Conservation (phyloP, 2,329 filamentous ascomycete genomes). For the Cladosporium halotolerans region DNA sequence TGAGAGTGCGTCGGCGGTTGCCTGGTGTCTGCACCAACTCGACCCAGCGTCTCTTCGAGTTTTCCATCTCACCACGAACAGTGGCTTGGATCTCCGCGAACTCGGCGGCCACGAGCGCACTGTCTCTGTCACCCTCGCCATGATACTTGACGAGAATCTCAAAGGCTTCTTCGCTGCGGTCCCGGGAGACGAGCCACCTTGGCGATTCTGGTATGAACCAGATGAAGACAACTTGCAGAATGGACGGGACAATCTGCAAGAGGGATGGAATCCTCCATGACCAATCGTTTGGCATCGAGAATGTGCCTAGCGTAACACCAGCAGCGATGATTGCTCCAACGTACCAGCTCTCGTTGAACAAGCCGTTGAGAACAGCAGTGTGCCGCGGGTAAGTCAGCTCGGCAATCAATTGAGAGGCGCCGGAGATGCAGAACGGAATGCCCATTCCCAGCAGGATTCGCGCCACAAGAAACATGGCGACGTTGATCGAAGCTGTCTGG, state of each 20-base stretch:
- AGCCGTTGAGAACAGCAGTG: conserved; percentile 2
- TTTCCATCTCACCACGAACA: conserved; percentile 47
- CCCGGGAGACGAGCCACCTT: conserved; percentile 14
- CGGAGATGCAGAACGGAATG: conserved; percentile 12
- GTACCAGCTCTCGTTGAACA: conserved; percentile 10
- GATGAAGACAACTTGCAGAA: conserved; percentile 20
- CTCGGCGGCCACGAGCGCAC: conserved; percentile 59
- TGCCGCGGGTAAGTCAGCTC: conserved; percentile 4
- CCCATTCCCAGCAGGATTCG: conserved; percentile 35
- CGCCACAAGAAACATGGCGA: conserved; percentile 37
- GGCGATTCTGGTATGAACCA: conserved; percentile 16
- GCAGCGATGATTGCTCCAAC: conserved; percentile 10
- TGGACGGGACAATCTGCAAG: conserved; percentile 21
- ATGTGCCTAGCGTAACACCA: conserved; percentile 4
- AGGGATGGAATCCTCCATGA: conserved; percentile 40
- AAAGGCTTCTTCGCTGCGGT: conserved; percentile 13
- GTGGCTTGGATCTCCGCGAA: conserved; percentile 61
- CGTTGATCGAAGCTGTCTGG: conserved; percentile 32
- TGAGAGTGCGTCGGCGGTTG: conserved; percentile 44
- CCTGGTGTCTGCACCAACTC: conserved; percentile 53
- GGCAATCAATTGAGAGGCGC: conserved; percentile 7
- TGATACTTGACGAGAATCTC: conserved; percentile 16
- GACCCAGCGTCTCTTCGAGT: conserved; percentile 43
- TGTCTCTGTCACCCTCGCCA: conserved; percentile 32
- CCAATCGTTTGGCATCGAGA: conserved; percentile 16